These are phyloP conservation scores for Blastocystis sp. DNA, from an alignment of 352 stramenopile genomes.

Conservation along the genomic window DNA sequence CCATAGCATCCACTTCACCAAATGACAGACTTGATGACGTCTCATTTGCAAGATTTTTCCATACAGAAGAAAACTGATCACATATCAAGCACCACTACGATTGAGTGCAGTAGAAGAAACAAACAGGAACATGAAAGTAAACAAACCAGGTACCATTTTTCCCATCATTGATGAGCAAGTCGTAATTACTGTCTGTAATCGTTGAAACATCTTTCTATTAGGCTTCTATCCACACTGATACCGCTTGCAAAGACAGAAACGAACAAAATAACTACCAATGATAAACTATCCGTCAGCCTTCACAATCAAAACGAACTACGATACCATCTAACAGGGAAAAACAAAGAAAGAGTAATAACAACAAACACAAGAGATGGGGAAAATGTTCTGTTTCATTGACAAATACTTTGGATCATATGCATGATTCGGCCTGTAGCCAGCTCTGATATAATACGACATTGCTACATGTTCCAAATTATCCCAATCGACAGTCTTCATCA, in stretches of 20 bases:
- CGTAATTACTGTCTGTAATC: constrained; percentile 22
- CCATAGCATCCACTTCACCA: constrained; percentile 33
- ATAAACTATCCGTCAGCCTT: no score
- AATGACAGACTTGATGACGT: not conserved
- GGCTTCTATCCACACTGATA: not conserved
- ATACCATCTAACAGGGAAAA: no score
- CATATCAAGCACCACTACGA: constrained; percentile 16
- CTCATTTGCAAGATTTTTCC: not conserved
- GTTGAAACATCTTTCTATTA: not conserved
- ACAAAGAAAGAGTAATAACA: not conserved
- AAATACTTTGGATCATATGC: not conserved
- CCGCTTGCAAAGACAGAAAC: not conserved
- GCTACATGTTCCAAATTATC: not conserved
- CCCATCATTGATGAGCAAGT: not conserved
- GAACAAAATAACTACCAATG: not conserved
- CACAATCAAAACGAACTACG: no score
- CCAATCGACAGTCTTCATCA: constrained; percentile 54
- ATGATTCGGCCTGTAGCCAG: not conserved
- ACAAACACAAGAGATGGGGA: not conserved
- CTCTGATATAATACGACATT: constrained; percentile 5
- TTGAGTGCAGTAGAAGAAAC: not conserved
- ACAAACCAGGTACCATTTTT: not conserved
- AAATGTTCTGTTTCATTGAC: not conserved
- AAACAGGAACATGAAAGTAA: not conserved
- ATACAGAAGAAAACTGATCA: not conserved